Evolutionary conservation across 208 protist genomes (phyloP), one percentile per base, ranked within the genome.

Genomic region (Crithidia sp.): DNA sequence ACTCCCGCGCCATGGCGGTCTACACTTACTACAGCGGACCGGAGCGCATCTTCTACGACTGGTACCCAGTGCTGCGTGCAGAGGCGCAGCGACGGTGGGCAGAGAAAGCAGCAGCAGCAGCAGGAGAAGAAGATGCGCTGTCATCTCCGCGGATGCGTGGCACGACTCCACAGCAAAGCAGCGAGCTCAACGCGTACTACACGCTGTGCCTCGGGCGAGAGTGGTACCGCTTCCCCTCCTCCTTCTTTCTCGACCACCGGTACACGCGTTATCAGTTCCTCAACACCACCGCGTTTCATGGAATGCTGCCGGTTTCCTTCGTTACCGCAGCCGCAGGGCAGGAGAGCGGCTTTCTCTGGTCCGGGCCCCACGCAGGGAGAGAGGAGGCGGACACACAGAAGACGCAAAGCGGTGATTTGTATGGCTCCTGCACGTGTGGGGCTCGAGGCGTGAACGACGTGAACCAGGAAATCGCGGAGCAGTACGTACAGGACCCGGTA

Each of bases 171-270:
- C 53, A 69, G 40, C 63, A 69, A 57, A 59, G 61, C 43, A 28
- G n/a, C 13, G 71, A 72, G 28, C 53, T 79, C 28, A 62, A 36
- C 16, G 16, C 47, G 28, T 62, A 71, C 54, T 86, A 85, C 45
- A 81, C 79, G 36, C 47, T 99, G 47, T 99, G 96, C 76, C 78
- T 98, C 7, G 96, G 95, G 2, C 93, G 95, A 45, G 94, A 98
- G 83, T 98, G 96, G 97, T 97, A 98, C 71, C 81, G 96, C 45
- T 98, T 98, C 60, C 96, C 96, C 4, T 94, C 86, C 8, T 85
- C 84, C 53, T 99, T 98, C 82, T 98, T 98, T 76, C 47, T 98
- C 10, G 90, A 94, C 65, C 74, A 74, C 39, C 54, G 56, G 37
- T 57, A 36, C 17, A 58, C 69, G 36, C 77, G 76, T 17, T 76